phyloP scores from a whole-genome alignment of 257 asterid species.

The Nicotiana undulata region DNA sequence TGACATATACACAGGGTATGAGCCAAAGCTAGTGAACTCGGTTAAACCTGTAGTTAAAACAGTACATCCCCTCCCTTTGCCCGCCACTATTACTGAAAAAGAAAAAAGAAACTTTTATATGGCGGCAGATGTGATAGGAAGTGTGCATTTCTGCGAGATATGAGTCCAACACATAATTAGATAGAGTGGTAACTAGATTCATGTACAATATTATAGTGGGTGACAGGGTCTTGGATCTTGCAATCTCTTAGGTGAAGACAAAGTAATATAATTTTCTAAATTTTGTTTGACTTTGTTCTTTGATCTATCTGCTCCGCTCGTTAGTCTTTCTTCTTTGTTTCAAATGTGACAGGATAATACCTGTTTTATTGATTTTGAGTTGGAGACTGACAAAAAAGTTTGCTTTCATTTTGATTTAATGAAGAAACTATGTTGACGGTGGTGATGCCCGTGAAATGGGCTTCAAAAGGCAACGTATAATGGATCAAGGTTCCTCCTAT shows the following conservation, averaged over 20 bases:
- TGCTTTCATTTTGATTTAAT: not conserved
- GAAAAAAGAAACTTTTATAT: too few relatives aligned
- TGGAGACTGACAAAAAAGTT: not conserved
- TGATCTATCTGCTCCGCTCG: not conserved
- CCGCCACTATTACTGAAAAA: too few relatives aligned
- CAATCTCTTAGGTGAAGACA: not conserved
- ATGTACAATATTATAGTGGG: not conserved
- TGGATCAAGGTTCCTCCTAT: constrained; percentile 73
- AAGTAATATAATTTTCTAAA: not conserved
- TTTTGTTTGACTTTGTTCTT: not conserved
- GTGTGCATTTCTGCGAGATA: not conserved
- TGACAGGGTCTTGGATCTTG: not conserved
- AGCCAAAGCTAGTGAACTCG: too few relatives aligned
- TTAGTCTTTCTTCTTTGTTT: not conserved
- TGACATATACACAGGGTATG: too few relatives aligned
- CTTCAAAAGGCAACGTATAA: constrained; percentile 75
- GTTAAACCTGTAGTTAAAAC: too few relatives aligned
- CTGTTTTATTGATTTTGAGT: not conserved
- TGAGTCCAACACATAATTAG: not conserved
- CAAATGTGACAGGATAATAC: not conserved
- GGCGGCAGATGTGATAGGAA: not conserved
- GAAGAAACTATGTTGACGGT: constrained; percentile 52
- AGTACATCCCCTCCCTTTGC: too few relatives aligned
- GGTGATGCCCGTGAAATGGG: constrained; percentile 91
- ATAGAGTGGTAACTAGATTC: not conserved